Evolutionary conservation across 176 grass and related monocot genomes (phyloP).

Genomic region (Rhynchospora breviuscula): DNA sequence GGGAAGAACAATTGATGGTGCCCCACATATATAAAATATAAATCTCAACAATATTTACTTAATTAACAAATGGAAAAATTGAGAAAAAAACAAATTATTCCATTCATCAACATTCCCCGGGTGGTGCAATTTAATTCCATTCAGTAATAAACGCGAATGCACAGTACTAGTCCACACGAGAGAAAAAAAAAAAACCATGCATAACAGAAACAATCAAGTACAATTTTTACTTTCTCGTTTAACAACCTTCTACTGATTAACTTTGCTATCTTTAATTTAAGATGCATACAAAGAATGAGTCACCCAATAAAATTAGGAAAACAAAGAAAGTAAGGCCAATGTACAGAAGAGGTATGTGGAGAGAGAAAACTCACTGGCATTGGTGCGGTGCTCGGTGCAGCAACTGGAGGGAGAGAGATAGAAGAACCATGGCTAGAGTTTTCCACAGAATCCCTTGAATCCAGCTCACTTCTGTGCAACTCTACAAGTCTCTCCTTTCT

Average conservation of each 20-base stretch:
- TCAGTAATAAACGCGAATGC: not conserved
- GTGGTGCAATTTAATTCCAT: slow-evolving; percentile 22
- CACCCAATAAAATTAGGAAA: not conserved
- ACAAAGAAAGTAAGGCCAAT: not conserved
- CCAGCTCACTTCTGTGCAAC: not conserved
- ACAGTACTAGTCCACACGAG: not conserved
- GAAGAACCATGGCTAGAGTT: slow-evolving; percentile 10
- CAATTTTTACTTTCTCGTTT: not conserved
- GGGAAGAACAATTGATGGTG: not conserved
- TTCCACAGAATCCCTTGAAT: not conserved
- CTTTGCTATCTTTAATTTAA: not conserved
- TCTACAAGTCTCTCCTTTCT: slow-evolving; percentile 16
- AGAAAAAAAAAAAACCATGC: not conserved
- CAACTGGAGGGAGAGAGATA: not conserved
- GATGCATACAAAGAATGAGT: slow-evolving; percentile 11
- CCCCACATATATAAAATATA: not conserved
- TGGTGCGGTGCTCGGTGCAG: slow-evolving; percentile 10
- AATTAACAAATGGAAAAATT: not conserved
- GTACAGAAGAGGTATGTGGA: not conserved
- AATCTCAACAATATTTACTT: no score
- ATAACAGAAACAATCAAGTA: not conserved
- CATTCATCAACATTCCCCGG: not conserved
- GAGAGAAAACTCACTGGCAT: slow-evolving; percentile 15
- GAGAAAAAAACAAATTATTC: not conserved
- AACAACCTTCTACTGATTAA: not conserved